phyloP scores from a whole-genome alignment of 192 early-diverging fungal genomes.

The Coemansia sp. region DNA sequence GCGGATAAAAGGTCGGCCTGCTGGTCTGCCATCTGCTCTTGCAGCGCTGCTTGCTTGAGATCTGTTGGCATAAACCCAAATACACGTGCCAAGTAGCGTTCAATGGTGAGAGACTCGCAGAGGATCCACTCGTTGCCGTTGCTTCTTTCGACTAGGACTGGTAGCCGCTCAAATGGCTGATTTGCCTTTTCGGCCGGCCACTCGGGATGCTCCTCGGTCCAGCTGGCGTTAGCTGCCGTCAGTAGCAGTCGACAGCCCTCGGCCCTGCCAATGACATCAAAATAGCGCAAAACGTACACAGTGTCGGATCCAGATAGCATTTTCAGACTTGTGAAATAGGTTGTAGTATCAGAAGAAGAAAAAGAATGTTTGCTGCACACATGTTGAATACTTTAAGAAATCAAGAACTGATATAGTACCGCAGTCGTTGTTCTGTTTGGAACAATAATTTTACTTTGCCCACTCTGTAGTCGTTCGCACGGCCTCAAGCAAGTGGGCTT shows the following conservation, averaged over 20 bases:
- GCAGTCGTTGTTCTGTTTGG: too few relatives aligned
- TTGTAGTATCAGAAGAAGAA: neutral
- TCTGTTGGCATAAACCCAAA: conserved; percentile 41
- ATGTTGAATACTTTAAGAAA: too few relatives aligned
- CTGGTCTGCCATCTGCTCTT: conserved; percentile 41
- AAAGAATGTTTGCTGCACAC: too few relatives aligned
- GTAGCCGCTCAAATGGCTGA: conserved; percentile 56
- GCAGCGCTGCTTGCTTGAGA: conserved; percentile 30
- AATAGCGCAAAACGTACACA: conserved; percentile 38
- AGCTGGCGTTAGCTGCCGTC: conserved; percentile 33
- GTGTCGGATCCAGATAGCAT: conserved; percentile 1
- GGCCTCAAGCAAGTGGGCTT: conserved; percentile 75
- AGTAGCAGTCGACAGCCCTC: conserved; percentile 51
- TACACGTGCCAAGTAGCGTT: conserved; percentile 55
- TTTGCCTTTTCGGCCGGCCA: conserved; percentile 55
- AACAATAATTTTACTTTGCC: conserved; percentile 47
- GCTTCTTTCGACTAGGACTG: conserved; percentile 51
- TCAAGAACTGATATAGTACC: too few relatives aligned
- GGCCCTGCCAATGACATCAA: conserved; percentile 23
- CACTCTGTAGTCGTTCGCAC: conserved; percentile 80
- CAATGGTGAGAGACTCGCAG: conserved; percentile 53
- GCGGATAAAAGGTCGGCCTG: conserved; percentile 5
- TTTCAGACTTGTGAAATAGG: neutral
- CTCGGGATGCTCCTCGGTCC: conserved; percentile 50
- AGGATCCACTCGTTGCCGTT: conserved; percentile 32